These are phyloP conservation scores for Fusarium temperatum DNA, from an alignment of 2,329 filamentous ascomycete genomes.

Conservation along the genomic window DNA sequence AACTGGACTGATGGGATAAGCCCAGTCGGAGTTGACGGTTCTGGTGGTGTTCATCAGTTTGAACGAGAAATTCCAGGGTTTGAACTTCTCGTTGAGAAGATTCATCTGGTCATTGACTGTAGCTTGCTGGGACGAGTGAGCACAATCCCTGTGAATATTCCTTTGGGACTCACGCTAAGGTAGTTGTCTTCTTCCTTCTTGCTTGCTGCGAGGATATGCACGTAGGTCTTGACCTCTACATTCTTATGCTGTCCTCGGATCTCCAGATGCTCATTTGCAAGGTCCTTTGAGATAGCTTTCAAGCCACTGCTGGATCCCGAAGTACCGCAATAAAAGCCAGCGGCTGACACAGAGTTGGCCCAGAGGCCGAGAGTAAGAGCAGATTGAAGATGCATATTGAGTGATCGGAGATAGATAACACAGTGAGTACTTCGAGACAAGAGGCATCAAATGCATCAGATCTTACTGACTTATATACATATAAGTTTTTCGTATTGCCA, in stretches of 20 bases:
- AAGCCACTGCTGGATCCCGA: not conserved
- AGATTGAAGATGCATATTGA: slow-evolving; percentile 3
- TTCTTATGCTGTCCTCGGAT: not conserved
- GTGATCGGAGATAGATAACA: not conserved
- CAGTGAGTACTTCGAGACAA: accelerated
- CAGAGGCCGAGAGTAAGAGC: slow-evolving; percentile 1
- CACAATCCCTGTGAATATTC: accelerated
- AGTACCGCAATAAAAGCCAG: not conserved
- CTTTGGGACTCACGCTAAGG: not conserved
- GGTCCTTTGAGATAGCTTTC: not conserved
- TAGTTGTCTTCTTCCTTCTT: slow-evolving; percentile 22
- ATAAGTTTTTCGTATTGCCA: not conserved
- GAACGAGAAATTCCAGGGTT: slow-evolving; percentile 11
- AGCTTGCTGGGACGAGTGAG: not conserved
- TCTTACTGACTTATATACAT: not conserved
- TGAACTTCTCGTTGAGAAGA: slow-evolving; percentile 5
- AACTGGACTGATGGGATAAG: not conserved
- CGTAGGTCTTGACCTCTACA: slow-evolving; percentile 14
- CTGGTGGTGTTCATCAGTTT: slow-evolving; percentile 9
- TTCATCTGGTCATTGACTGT: not conserved
- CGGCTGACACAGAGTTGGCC: not conserved
- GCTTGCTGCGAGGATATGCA: slow-evolving; percentile 12
- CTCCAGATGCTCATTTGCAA: not conserved
- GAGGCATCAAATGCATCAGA: accelerated
- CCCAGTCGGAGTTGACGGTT: slow-evolving; percentile 9